These are phyloP conservation scores for Jamesozyma hellenica DNA, from an alignment of 805 yeast species.

Conservation along the genomic window DNA sequence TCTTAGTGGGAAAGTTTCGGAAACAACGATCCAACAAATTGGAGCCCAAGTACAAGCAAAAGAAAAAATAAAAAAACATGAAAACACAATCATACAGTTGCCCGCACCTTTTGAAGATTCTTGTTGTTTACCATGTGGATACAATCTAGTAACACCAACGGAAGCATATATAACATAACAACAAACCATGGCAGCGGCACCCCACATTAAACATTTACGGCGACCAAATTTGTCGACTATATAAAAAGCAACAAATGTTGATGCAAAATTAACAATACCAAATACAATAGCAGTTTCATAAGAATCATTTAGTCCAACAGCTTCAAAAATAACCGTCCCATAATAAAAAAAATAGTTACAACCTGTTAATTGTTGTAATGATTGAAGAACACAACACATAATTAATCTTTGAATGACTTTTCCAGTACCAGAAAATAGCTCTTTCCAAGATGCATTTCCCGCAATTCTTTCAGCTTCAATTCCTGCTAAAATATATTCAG, in stretches of 20 bases:
- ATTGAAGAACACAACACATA: neutral
- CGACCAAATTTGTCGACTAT: neutral
- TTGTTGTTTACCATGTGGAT: neutral
- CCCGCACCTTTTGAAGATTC: neutral
- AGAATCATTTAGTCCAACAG: slow-evolving; percentile 1
- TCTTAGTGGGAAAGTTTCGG: slow-evolving; percentile 63
- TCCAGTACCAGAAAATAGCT: neutral
- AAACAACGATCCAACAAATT: slow-evolving; percentile 48
- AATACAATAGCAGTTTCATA: neutral
- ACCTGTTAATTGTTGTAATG: slow-evolving; percentile 1
- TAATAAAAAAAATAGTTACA: slow-evolving; percentile 1
- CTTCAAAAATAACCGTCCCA: neutral
- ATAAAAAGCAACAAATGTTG: neutral
- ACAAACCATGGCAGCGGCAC: neutral
- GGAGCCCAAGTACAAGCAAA: slow-evolving; percentile 66
- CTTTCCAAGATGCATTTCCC: neutral
- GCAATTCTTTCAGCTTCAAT: neutral
- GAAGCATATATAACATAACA: neutral
- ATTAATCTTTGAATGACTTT: neutral
- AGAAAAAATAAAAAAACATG: neutral
- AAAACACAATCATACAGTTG: slow-evolving; percentile 1
- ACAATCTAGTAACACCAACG: neutral
- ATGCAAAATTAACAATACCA: neutral
- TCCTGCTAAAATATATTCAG: neutral
- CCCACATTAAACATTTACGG: neutral